These are phyloP conservation scores for Backusella luteola DNA, from an alignment of 192 early-diverging fungal species.

Conservation along the genomic window DNA sequence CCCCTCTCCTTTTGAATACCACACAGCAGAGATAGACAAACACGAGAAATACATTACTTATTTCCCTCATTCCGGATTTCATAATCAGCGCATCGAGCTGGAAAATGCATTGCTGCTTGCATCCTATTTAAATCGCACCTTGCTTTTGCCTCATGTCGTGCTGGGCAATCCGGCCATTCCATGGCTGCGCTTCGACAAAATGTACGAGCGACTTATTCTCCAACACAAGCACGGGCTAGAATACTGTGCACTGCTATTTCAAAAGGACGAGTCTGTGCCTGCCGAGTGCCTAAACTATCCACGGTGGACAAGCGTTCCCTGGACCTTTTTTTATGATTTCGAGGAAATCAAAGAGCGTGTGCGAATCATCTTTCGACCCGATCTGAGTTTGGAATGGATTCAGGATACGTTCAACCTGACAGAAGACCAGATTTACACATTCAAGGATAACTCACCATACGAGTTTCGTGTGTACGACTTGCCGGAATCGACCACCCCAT, in stretches of 20 bases:
- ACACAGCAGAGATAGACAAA: not conserved
- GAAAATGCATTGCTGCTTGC: conserved; percentile 54
- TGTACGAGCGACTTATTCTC: conserved; percentile 48
- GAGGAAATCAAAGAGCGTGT: conserved; percentile 34
- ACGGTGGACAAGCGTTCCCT: conserved; percentile 52
- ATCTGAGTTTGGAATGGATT: conserved; percentile 52
- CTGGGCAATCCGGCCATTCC: conserved; percentile 52
- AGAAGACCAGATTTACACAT: conserved; percentile 33
- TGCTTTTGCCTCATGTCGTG: conserved; percentile 48
- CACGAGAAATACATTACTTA: conserved; percentile 37
- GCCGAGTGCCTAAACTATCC: conserved; percentile 57
- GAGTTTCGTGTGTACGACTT: conserved; percentile 58
- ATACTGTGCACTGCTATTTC: conserved; percentile 40
- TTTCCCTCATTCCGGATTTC: conserved; percentile 41
- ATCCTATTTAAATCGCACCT: conserved; percentile 52
- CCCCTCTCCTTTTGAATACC: conserved; percentile 17
- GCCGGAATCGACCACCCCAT: conserved; percentile 30
- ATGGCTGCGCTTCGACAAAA: conserved; percentile 46
- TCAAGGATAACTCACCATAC: conserved; percentile 46
- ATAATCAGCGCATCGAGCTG: conserved; percentile 40
- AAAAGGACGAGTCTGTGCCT: conserved; percentile 40
- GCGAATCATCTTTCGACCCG: conserved; percentile 40
- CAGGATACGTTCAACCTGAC: conserved; percentile 40
- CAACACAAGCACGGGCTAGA: conserved; percentile 54
- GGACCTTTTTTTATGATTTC: conserved; percentile 57